Percentiles rank a stretch among this genome's conserved stretches.
These are phyloP conservation scores for Harringtonia aguacate DNA, from an alignment of 2,329 filamentous ascomycete species.

Conservation along the genomic window DNA sequence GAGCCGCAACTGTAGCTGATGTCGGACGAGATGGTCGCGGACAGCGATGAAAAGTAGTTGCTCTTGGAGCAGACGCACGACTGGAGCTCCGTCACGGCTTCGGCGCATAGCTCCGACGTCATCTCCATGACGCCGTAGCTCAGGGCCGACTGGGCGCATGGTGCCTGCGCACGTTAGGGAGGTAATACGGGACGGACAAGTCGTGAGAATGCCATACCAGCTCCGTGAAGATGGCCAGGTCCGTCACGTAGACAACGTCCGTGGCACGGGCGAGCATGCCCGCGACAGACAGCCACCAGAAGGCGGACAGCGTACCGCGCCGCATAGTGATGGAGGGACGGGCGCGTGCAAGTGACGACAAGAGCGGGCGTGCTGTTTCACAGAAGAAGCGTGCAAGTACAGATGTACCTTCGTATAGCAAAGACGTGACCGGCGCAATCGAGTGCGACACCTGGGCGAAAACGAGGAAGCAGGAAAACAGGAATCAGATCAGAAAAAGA, in stretches of 20 bases:
- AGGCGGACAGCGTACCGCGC: too few relatives aligned
- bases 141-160: constrained; percentile 36
- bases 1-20: constrained; percentile 32
- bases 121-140: constrained; percentile 30
- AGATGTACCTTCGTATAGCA: too few relatives aligned
- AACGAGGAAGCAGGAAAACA: too few relatives aligned
- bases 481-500: too few relatives aligned
- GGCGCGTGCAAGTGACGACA: too few relatives aligned
- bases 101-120: constrained; percentile 31
- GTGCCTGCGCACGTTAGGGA: constrained; percentile 26
- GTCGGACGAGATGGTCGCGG: constrained; percentile 25
- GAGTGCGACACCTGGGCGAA: too few relatives aligned
- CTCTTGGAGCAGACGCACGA: constrained; percentile 42
- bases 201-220: constrained; percentile 21
- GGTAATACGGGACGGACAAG: background rate
- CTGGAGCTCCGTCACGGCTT: constrained; percentile 32
- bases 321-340: too few relatives aligned
- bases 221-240: constrained; percentile 28
- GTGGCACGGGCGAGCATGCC: background rate
- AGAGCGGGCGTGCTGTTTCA: too few relatives aligned
- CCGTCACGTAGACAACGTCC: constrained; percentile 30
- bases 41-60: constrained; percentile 27
- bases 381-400: too few relatives aligned
- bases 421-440: too few relatives aligned
- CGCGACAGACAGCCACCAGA: too few relatives aligned